Base-by-base conservation (phyloP, 768 basidiomycete genomes). In the Boletus edulis region DNA sequence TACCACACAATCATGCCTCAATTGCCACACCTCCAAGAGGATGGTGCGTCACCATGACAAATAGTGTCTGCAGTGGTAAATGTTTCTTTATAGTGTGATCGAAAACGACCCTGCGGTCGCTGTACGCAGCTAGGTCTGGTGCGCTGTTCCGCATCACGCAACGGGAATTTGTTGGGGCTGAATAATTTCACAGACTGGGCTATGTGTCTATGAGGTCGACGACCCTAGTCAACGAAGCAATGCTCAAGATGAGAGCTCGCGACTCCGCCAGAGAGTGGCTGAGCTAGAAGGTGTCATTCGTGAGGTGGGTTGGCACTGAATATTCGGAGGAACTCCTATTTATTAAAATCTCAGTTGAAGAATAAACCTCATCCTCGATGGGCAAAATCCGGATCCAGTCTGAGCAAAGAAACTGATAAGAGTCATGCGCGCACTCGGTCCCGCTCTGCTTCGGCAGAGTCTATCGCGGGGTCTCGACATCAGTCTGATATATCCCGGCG, bases 201-300 rank as follows among this genome's bases (percentile, higher is more conserved):
- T 90, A 5, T 93, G 90, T 65, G 86, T 91, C 11, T 93, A 93
- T 62, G 89, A 93, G 67, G 82, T 91, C 8, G 89, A 91, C 62
- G 87, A 89, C 62, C 85, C 86, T 24, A 81, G 69, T 56, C 81
- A 83, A 68, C 77, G 81, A 63, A 73, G 72, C 13, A 66, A 73
- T 47, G 62, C 70, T 11, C 80, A 81, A 56, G 86, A 86, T 54
- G 89, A 91, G 66, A 78, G 77, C 42, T 78, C 82, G 34, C 78
- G 84, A 37, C 76, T 92, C 20, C 79, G 88, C 50, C 82, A 83
- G 56, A 82, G 90, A 44, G 86, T 92, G 22, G 89, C 89, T 27
- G 90, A 93, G 62, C 78, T 93, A 1, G 90, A 93, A 69, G 85
- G 87, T 48, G 87, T 91, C 37, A 86, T 92, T 57, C 82, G 90